Evolutionary conservation across 139 green algal genomes (phyloP), one percentile per base, ranked within the genome.

Genomic region (Chlamydomonas sp.): DNA sequence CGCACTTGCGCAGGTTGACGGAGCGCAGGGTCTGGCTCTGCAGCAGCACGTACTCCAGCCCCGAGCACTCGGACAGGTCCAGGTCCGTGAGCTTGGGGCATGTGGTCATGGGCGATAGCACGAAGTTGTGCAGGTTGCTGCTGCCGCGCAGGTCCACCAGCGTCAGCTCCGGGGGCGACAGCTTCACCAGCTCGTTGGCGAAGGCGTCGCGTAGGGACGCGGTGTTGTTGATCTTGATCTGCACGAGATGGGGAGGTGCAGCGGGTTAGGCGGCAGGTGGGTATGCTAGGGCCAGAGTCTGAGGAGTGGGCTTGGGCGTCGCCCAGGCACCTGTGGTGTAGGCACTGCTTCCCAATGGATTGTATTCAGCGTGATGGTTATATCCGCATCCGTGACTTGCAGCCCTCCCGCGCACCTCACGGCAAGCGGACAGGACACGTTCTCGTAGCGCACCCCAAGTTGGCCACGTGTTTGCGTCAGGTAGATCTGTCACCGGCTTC

Each of bases 401-500:
- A 72, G n/a, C 64, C 61, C 67, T 62, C 60, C 79, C 60, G 60
- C 89, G 63, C 57, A 95, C 92, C 91, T 96, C 90, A 62, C 92
- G 94, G 90, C 92, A 95, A 5, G 92, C 87, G 49, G 90, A 92
- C 20, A 97, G 78, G 57, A 97, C 91, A 3, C 94, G 92, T 83
- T 97, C 95, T n/a, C 95, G 73, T 78, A 97, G 81, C 0, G 95
- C 95, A 4, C 95, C 95, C 95, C 94, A 97, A 6, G 95, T 96
- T 49, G 95, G 95, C 95, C 95, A 97, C 1, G 90, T 93, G 88
- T 96, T 96, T 17, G 95, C 94, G 89, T 97, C 95, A 86, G 94
- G 94, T 17, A 96, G 78, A 12, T 94, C 93, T 8, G 87, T 91
- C 0, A 91, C 88, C 10, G 94, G 83, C 3, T 93, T 87, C n/a